These are phyloP conservation scores for Berkeleyomyces rouxiae DNA, from an alignment of 2,329 filamentous ascomycete species.

Conservation along the genomic window DNA sequence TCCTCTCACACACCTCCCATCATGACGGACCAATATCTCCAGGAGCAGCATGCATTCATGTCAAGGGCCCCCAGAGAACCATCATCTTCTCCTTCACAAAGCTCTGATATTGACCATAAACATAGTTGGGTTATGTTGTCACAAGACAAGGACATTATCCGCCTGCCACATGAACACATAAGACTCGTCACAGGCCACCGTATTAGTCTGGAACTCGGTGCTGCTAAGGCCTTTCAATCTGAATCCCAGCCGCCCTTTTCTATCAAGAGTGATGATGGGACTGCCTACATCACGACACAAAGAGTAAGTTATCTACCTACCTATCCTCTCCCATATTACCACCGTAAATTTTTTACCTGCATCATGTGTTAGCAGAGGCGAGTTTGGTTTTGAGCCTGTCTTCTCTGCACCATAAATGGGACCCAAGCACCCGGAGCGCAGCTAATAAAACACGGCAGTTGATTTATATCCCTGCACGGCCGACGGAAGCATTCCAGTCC, in stretches of 20 bases:
- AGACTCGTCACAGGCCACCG: slow-evolving; percentile 67
- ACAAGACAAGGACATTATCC: slow-evolving; percentile 56
- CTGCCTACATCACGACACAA: slow-evolving; percentile 70
- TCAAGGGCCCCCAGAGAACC: slow-evolving; percentile 1
- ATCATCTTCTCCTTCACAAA: slow-evolving; percentile 2
- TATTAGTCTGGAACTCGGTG: slow-evolving; percentile 59
- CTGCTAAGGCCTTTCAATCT: slow-evolving; percentile 47
- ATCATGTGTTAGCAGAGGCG: background rate
- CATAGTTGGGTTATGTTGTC: slow-evolving; percentile 83
- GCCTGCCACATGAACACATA: slow-evolving; percentile 67
- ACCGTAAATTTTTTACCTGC: background rate
- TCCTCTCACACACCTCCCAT: background rate
- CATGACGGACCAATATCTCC: slow-evolving; percentile 28
- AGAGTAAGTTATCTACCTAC: slow-evolving; percentile 37
- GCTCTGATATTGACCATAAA: slow-evolving; percentile 34
- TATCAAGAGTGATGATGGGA: slow-evolving; percentile 53
- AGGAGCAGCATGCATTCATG: slow-evolving; percentile 27
- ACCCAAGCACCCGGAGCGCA: background rate
- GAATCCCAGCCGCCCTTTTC: slow-evolving; percentile 20
- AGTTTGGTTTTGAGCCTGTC: background rate
- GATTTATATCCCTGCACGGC: slow-evolving; percentile 65
- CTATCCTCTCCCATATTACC: background rate
- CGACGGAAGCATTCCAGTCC: slow-evolving; percentile 57
- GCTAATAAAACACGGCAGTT: slow-evolving; percentile 34
- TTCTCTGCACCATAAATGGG: background rate